Evolutionary conservation across 2,329 filamentous ascomycete genomes (phyloP), one percentile per base, ranked within the genome.

Genomic region (Paraphaeosphaeria sporulosa): DNA sequence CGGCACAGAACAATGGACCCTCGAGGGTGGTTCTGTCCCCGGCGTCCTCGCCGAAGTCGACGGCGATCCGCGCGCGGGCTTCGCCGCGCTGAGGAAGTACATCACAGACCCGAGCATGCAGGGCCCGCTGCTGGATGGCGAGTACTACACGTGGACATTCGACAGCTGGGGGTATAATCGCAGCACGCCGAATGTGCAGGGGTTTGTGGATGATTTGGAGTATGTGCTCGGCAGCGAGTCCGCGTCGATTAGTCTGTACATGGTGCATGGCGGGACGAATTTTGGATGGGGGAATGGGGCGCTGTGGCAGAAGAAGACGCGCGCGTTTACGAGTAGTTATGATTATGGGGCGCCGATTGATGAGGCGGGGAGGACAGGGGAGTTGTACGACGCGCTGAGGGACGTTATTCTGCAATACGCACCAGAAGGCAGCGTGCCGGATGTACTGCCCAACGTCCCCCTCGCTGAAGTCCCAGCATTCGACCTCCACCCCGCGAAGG

Each of bases 251-350:
- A 83, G 78, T 67, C 65, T 85, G 56, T 85, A 84, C 67, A 84
- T 85, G 82, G 81, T 85, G 60, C 83, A 85, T 61, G 83, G 83
- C 4, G 83, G 83, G 1, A 85, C 82, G 2, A 85, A 84, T 58
- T 85, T 80, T 60, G 83, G 76, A 0, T 82, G 84, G 60, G 71
- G 79, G 23, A 83, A 81, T 64, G 83, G 83, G 8, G 80, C 78
- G 1, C 68, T 82, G 12, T 83, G 80, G 77, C 73, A 74, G 50
- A 77, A 80, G 55, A 71, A 71, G 9, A 76, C 78, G 19, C 76
- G 76, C 7, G 74, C 73, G 19, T 79, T 83, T 51, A 83, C 79
- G 0, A 80, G 80, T 2, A 82, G 80, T 60, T 85, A 85, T 62
- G 83, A 85, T 65, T 85, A 85, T 53, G 82, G 81, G 25, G 74